Evolutionary conservation across 2,329 filamentous ascomycete species (phyloP), one percentile per base, ranked within the genome.

Genomic region (Colletotrichum agaves): DNA sequence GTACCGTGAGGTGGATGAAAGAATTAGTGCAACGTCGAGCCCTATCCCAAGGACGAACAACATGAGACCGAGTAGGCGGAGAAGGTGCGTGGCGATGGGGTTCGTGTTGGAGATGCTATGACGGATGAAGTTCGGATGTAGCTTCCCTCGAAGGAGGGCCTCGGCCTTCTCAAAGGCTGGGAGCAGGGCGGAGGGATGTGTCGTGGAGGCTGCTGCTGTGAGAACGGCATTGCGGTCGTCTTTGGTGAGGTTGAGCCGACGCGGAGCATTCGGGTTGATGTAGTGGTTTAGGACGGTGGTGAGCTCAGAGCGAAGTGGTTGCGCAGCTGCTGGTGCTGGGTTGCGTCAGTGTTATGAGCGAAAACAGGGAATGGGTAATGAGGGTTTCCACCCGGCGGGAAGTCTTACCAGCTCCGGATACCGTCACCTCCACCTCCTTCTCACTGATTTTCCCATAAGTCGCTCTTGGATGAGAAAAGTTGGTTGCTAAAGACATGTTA

Each of bases 181-280:
- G 0, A 81, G 74, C 4, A 83, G 76, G 1, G 80, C 79, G 0
- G 81, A 82, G 1, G 82, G 81, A 70, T 84, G 82, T 2, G 81
- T 83, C 0, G 82, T 83, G 37, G 79, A 75, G 55, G 79, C 74
- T 0, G 79, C 73, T 0, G 81, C 81, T 17, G 78, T 77, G 21
- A 82, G 76, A 17, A 81, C 80, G 11, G 76, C 73, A 4, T 74
- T 72, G 23, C 80, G 78, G 63, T 83, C 80, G n/a, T 74, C 69
- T 12, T 75, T 70, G 1, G 79, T 75, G 10, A 83, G 73, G 31
- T 77, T 77, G 11, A 84, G 75, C 11, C 76, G 76, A 8, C 79
- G 75, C 4, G 78, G 77, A 0, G 76, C 75, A 46, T 71, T 71
- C 2, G 75, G 72, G 27, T 72, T 73, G 61, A 84, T 75, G 72